Percentiles rank a stretch among this genome's conserved stretches.
Evolutionary conservation across 345 rosid genomes (phyloP).

Genomic region (Eucalyptus tenuipes): DNA sequence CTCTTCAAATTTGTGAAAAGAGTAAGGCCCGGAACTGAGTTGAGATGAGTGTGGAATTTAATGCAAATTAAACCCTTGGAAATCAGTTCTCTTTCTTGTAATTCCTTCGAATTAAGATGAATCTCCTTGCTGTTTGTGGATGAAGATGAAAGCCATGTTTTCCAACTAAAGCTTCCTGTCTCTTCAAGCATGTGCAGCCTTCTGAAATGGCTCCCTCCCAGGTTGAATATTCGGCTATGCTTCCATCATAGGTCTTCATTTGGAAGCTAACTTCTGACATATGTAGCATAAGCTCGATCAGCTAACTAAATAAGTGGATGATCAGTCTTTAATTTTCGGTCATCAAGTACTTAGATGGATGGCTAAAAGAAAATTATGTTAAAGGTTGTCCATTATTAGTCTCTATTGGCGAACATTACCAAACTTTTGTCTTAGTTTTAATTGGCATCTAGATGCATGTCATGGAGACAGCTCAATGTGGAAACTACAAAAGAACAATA

Average conservation of each 20-base stretch:
- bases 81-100: background rate
- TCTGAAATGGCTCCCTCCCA: background rate
- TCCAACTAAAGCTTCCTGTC: background rate
- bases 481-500: background rate
- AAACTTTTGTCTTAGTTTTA: too few relatives aligned
- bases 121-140: background rate
- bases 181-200: background rate
- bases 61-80: background rate
- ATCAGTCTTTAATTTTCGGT: background rate
- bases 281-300: background rate
- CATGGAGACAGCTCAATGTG: background rate
- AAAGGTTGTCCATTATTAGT: background rate
- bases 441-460: background rate
- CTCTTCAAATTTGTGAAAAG: constrained; percentile 70
- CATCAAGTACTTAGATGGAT: background rate
- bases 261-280: too few relatives aligned
- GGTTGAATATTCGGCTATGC: background rate
- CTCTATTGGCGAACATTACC: too few relatives aligned
- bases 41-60: background rate
- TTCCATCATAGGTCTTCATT: too few relatives aligned
- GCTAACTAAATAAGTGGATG: background rate
- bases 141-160: background rate
- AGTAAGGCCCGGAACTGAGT: constrained; percentile 8
- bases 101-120: background rate
- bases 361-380: background rate